Percentiles rank a stretch among this genome's conserved stretches.
Evolutionary conservation across 495 filamentous ascomycete species (phyloP).

Genomic region (Clohesyomyces aquaticus): DNA sequence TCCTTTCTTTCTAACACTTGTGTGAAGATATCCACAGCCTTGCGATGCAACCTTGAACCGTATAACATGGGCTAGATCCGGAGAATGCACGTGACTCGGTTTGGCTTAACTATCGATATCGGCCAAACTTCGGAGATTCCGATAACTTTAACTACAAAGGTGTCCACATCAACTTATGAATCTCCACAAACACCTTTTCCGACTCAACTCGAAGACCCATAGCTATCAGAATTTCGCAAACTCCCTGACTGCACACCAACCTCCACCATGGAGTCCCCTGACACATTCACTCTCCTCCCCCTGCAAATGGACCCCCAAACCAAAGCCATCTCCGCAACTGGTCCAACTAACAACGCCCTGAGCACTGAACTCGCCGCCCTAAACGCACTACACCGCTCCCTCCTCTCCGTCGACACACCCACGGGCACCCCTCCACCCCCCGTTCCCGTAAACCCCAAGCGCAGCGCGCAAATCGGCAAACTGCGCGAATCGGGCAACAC

Average conservation of each 20-base stretch:
- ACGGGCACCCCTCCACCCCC: conserved; percentile 37
- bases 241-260: neutral
- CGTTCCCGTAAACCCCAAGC: conserved; percentile 42
- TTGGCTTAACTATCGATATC: conserved; percentile 1
- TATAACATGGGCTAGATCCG: no score
- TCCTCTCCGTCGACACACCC: conserved; percentile 46
- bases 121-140: neutral
- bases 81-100: no score
- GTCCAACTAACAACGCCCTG: conserved; percentile 40
- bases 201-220: neutral
- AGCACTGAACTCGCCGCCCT: conserved; percentile 43
- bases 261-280: conserved; percentile 41
- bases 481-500: conserved; percentile 86
- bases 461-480: conserved; percentile 76
- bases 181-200: neutral
- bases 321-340: conserved; percentile 59
- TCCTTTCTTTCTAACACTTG: no score
- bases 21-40: neutral
- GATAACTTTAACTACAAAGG: neutral
- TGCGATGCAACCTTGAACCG: neutral
- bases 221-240: neutral
- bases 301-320: conserved; percentile 75
- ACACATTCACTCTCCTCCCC: conserved; percentile 83
- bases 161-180: neutral
- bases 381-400: conserved; percentile 46